Evolutionary conservation across 2,329 filamentous ascomycete genomes (phyloP).

Genomic region (Cordyceps fumosorosea): DNA sequence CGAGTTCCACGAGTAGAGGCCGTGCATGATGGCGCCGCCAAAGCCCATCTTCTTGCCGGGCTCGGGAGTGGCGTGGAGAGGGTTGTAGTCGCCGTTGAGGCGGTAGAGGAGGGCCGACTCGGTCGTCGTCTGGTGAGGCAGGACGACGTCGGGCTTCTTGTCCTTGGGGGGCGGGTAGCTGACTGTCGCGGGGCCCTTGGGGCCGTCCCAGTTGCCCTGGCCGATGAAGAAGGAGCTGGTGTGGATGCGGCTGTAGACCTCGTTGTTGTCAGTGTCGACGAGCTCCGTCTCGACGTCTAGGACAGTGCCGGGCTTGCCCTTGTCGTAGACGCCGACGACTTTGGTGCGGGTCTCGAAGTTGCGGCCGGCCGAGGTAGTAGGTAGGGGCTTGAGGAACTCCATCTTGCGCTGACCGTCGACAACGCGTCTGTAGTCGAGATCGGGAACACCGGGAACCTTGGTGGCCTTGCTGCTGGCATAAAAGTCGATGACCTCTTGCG

Average conservation of each 20-base stretch:
- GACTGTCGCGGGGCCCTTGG: constrained; percentile 75
- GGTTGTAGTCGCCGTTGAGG: constrained; percentile 92
- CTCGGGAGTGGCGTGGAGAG: constrained; percentile 79
- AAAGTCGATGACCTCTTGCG: constrained; percentile 77
- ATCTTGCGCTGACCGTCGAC: constrained; percentile 82
- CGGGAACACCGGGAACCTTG: constrained; percentile 68
- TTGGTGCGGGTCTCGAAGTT: constrained; percentile 72
- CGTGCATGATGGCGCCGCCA: constrained; percentile 82
- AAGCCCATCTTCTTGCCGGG: constrained; percentile 87
- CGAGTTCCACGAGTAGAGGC: constrained; percentile 81
- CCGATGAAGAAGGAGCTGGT: constrained; percentile 73
- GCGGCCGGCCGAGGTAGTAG: constrained; percentile 61
- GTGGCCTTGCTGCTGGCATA: constrained; percentile 61
- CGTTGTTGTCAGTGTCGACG: constrained; percentile 61
- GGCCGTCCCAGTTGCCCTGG: constrained; percentile 78
- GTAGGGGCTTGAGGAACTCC: constrained; percentile 69
- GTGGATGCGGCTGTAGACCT: constrained; percentile 64
- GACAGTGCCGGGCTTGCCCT: constrained; percentile 76
- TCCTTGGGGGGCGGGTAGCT: constrained; percentile 72
- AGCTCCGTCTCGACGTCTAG: constrained; percentile 73
- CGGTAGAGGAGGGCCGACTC: constrained; percentile 74
- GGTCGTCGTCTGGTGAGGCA: constrained; percentile 61
- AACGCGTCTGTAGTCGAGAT: constrained; percentile 65
- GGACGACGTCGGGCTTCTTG: constrained; percentile 65
- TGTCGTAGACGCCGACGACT: constrained; percentile 83